These are phyloP conservation scores for Sporothrix humicola DNA, from an alignment of 2,329 filamentous ascomycete species.

Conservation along the genomic window DNA sequence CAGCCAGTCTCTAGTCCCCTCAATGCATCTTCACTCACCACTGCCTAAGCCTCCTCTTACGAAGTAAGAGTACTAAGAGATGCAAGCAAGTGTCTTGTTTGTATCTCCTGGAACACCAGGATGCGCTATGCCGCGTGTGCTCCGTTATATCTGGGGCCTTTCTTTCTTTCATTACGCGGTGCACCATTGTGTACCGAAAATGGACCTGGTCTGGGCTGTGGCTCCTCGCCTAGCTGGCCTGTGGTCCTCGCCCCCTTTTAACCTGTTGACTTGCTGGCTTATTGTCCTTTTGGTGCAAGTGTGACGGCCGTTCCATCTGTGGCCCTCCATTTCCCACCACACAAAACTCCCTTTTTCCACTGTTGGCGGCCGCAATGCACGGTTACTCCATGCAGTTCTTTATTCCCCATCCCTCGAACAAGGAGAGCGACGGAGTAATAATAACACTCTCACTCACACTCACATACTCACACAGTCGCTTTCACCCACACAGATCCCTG, in stretches of 20 bases:
- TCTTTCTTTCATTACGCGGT: constrained; percentile 12
- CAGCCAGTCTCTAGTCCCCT: background rate
- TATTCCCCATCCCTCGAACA: constrained; percentile 30
- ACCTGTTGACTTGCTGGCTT: no score
- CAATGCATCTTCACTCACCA: background rate
- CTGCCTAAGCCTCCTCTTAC: background rate
- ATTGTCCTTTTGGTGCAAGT: no score
- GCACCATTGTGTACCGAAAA: constrained; percentile 21
- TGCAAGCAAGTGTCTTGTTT: background rate
- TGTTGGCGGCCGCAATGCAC: constrained; percentile 21
- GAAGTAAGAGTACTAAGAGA: background rate
- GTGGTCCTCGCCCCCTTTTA: background rate
- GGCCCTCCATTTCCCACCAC: no score
- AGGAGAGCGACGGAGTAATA: constrained; percentile 10
- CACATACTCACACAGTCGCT: background rate
- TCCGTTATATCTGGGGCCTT: background rate
- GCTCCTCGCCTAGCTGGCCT: constrained; percentile 1
- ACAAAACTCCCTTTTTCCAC: constrained; percentile 24
- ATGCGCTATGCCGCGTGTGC: background rate
- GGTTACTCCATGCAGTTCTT: constrained; percentile 25
- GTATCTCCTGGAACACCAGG: background rate
- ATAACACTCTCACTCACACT: constrained; percentile 6
- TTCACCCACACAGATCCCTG: constrained; percentile 32
- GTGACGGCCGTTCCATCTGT: background rate
- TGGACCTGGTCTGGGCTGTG: constrained; percentile 24